A percentile compares a stretch with the other conserved stretches of the same genome.
Evolutionary conservation across 106 monocot species (phyloP).

Genomic region (Allium sativum): DNA sequence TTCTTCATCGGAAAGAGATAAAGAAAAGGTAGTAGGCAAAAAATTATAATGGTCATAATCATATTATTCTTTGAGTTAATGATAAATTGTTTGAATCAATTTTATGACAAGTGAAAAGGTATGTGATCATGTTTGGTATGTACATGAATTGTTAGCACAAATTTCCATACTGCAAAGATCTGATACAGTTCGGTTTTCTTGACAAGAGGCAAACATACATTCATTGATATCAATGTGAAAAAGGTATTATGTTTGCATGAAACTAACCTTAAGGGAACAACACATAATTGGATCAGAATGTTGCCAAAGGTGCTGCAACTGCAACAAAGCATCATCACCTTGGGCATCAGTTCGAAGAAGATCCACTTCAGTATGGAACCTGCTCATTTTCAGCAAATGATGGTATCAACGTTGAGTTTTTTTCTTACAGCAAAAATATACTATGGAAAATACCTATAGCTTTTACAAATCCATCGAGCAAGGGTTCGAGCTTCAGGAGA

Average conservation of each 20-base stretch:
- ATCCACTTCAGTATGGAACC: conserved; percentile 67
- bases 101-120: too few relatives aligned
- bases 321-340: conserved; percentile 43
- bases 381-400: conserved; percentile 13
- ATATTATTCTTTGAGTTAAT: too few relatives aligned
- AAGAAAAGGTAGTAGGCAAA: too few relatives aligned
- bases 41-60: too few relatives aligned
- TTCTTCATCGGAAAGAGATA: too few relatives aligned
- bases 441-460: conserved; percentile 36
- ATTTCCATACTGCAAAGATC: too few relatives aligned
- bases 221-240: too few relatives aligned
- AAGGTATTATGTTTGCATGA: not conserved
- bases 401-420: not conserved
- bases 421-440: not conserved
- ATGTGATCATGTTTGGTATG: too few relatives aligned
- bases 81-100: too few relatives aligned
- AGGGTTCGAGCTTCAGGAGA: conserved; percentile 73
- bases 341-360: conserved; percentile 36
- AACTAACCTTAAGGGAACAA: conserved; percentile 66
- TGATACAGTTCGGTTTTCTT: too few relatives aligned
- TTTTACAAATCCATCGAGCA: conserved; percentile 64
- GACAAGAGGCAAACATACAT: too few relatives aligned
- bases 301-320: conserved; percentile 80
- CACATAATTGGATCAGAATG: conserved; percentile 84
- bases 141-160: too few relatives aligned